Conservation (phyloP, 495 filamentous ascomycete species). For the Penicillium taxi region DNA sequence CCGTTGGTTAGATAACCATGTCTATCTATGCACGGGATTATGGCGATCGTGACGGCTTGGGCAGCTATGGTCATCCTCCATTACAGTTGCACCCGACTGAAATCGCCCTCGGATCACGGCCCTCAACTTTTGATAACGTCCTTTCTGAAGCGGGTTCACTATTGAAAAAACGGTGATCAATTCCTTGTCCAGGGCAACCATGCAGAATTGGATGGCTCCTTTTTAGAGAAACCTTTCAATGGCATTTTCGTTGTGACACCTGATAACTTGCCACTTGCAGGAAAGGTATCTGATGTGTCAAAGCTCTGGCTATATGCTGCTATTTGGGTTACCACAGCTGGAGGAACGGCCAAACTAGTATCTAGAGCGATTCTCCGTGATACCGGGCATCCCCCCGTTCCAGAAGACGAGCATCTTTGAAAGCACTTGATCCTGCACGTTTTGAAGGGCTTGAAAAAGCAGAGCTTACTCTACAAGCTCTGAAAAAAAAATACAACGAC, state of each 20-base stretch:
- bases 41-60: constrained; percentile 24
- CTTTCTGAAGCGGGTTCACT: constrained; percentile 16
- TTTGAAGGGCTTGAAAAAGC: constrained; percentile 22
- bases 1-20: constrained; percentile 31
- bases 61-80: constrained; percentile 27
- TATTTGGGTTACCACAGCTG: constrained; percentile 32
- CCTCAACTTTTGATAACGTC: constrained; percentile 17
- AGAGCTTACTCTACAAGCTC: no score
- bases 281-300: constrained; percentile 12
- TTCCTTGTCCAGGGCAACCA: constrained; percentile 7
- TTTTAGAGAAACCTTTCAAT: constrained; percentile 22
- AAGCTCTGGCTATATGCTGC: constrained; percentile 27
- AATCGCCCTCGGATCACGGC: constrained; percentile 23
- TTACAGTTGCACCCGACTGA: constrained; percentile 13
- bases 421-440: constrained; percentile 21
- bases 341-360: constrained; percentile 26
- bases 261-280: constrained; percentile 30
- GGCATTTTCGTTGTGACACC: constrained; percentile 34
- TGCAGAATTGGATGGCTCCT: constrained; percentile 3
- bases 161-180: constrained; percentile 8
- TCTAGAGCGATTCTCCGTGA: constrained; percentile 15
- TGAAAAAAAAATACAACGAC: no score
- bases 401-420: constrained; percentile 13
- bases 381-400: neutral
- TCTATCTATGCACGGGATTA: constrained; percentile 30